Evolutionary conservation across 805 yeast species (phyloP), one percentile per base, ranked within the genome.

Genomic region (Wilhelminamyces savonicus): DNA sequence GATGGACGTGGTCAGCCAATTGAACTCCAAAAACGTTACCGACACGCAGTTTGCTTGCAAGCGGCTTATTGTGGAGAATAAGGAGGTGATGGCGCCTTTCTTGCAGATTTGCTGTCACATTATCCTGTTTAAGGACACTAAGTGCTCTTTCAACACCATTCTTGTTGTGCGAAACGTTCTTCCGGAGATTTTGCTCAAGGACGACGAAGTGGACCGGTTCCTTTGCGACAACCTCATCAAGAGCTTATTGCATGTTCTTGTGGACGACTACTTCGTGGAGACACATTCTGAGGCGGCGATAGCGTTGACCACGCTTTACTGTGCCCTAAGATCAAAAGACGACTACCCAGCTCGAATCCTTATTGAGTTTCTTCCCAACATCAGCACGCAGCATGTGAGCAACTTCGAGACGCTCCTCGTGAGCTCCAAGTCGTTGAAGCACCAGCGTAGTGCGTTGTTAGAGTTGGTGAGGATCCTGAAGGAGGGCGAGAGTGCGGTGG

Each of bases 201-300:
- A 82, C 44, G 78, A 75, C 13, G 82, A 77, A 40, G 90, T 88
- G 27, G 95, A 87, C 58, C 67, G 67, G 31, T 78, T 72, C 44
- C 54, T 82, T 24, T 69, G 78, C 41, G 76, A 74, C 37, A 72
- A 76, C 33, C 67, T 88, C 48, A 74, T 84, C 36, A 81, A 82
- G 41, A 66, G 92, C 0, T 66, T 90, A 31, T 48, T 85, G 12
- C 66, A 69, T 21, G 76, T 90, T 4, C 59, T 90, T 29, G 63
- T 72, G 28, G 92, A 84, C 45, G 80, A 76, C 32, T 78, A 83
- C 37, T 85, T 83, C 53, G 74, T 73, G 26, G 98, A 90, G 46
- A 82, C 92, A 0, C 94, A 88, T 41, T 74, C 80, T 12, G 98
- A 90, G 52, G 95, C 94, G 1, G 88, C 94, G n/a, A 79, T 83